Percentiles rank a stretch among this genome's conserved stretches.
These are phyloP conservation scores for Cystobasidiaceae sp. DNA, from an alignment of 1,284 basidiomycete genomes.

Conservation along the genomic window DNA sequence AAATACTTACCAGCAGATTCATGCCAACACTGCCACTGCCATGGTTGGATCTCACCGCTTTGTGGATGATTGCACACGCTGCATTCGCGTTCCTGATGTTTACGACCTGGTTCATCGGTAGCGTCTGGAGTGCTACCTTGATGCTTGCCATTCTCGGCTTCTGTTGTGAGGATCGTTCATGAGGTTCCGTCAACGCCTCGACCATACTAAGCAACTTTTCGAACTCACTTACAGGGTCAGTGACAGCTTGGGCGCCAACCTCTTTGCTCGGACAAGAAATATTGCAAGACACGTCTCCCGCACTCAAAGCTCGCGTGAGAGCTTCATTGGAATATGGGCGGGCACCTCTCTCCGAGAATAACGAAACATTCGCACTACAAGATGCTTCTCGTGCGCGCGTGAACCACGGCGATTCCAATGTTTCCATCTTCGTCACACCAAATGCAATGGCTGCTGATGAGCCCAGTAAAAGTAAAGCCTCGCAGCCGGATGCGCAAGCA, in stretches of 20 bases:
- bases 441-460: no score
- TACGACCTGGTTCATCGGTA: constrained; percentile 48
- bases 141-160: constrained; percentile 13
- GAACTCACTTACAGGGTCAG: constrained; percentile 7
- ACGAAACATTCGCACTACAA: no score
- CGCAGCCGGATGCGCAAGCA: not conserved
- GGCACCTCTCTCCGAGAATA: no score
- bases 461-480: not conserved
- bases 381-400: no score
- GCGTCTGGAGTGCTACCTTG: constrained; percentile 41
- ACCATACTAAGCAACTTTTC: no score
- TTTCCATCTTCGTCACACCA: no score
- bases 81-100: constrained; percentile 61
- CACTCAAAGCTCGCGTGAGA: not conserved
- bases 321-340: not conserved
- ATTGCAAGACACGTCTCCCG: constrained; percentile 12
- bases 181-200: not conserved
- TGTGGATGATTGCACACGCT: constrained; percentile 78
- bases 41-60: constrained; percentile 59
- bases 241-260: constrained; percentile 28
- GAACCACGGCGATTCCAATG: no score
- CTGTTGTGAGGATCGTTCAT: not conserved
- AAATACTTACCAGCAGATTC: constrained; percentile 5
- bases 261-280: constrained; percentile 25
- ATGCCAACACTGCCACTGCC: constrained; percentile 36